Evolutionary conservation across 2,329 filamentous ascomycete species (phyloP).

Genomic region (Endothia cerciana): DNA sequence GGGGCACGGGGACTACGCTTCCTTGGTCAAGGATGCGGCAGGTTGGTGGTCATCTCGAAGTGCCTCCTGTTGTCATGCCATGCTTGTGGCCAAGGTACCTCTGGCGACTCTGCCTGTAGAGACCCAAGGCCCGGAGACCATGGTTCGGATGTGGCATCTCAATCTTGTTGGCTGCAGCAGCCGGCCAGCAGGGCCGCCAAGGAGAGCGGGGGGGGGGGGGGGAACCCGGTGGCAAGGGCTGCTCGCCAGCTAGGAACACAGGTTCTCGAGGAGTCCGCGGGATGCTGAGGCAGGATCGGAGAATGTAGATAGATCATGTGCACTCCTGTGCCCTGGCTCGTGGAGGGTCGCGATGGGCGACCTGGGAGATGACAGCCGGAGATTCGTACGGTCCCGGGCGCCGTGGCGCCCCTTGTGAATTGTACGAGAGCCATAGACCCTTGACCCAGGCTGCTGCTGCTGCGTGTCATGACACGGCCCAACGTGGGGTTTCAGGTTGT

Average conservation of each 20-base stretch:
- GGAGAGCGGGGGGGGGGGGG: not conserved
- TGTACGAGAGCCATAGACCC: not conserved
- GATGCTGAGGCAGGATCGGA: not conserved
- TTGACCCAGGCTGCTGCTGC: not conserved
- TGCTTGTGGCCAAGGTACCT: not conserved
- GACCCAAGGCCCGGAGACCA: not conserved
- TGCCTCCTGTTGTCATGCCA: not conserved
- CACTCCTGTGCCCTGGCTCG: not conserved
- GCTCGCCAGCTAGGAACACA: not conserved
- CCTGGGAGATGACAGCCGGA: constrained; percentile 1
- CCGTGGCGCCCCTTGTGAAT: not conserved
- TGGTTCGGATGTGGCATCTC: constrained; percentile 9
- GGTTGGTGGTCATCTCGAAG: not conserved
- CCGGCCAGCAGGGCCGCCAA: not conserved
- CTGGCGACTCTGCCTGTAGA: not conserved
- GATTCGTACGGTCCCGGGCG: constrained; percentile 2
- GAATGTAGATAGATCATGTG: not conserved
- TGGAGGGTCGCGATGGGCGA: not conserved
- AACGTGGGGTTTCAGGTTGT: not conserved
- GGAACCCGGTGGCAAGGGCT: not conserved
- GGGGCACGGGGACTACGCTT: not conserved
- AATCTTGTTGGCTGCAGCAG: constrained; percentile 7
- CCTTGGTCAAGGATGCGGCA: no score
- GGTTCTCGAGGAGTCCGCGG: not conserved
- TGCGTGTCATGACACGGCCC: not conserved